These are phyloP conservation scores for Coemansia javaensis DNA, from an alignment of 192 early-diverging fungal genomes.

Conservation along the genomic window DNA sequence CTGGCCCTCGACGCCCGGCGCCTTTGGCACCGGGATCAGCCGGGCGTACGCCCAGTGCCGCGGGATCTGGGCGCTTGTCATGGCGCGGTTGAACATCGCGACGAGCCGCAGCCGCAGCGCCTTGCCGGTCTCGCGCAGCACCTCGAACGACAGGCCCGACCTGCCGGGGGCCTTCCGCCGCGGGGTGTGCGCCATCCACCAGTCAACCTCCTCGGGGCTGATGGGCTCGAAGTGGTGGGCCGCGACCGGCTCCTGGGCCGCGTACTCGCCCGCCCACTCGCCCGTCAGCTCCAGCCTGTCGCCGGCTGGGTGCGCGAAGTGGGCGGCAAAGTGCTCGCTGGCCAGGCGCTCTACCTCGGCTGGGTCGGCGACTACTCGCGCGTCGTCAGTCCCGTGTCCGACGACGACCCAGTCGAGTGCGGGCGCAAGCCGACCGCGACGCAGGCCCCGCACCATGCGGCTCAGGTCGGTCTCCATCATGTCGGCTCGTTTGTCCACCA, in stretches of 20 bases:
- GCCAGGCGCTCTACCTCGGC: too few species aligned
- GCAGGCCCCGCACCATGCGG: background rate
- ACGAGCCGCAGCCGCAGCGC: background rate
- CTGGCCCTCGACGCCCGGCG: background rate
- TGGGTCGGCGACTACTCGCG: background rate
- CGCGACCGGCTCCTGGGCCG: background rate
- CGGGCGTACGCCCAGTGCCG: background rate
- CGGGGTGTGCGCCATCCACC: background rate
- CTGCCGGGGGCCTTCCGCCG: constrained; percentile 1
- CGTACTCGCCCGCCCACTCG: background rate
- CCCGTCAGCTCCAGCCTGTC: background rate
- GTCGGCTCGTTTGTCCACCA: background rate
- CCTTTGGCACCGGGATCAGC: constrained; percentile 6
- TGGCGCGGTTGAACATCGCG: background rate
- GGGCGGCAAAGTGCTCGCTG: background rate
- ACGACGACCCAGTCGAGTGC: background rate
- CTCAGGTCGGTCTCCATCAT: background rate
- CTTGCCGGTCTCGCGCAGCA: background rate
- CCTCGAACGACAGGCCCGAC: background rate
- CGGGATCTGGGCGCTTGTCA: background rate
- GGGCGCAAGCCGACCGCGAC: background rate
- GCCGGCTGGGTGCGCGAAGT: background rate
- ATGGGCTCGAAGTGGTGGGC: background rate
- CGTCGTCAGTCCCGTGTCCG: background rate
- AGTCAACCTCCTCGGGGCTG: background rate